Evolutionary conservation across 345 rosid genomes (phyloP), one percentile per base, ranked within the genome.

Genomic region (Arabis hirsuta): DNA sequence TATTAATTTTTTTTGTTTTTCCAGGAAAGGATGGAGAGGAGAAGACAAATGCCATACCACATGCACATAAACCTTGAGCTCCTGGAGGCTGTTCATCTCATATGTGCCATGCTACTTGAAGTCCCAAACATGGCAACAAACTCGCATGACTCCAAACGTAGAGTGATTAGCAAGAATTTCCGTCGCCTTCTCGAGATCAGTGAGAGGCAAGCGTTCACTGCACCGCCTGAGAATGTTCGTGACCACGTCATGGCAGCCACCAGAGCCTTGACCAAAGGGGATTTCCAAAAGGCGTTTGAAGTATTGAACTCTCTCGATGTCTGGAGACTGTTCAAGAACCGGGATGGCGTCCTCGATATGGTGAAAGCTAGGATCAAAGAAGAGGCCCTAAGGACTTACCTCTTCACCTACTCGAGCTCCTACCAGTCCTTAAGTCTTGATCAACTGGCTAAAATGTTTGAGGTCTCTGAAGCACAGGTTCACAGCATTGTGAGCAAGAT

Each of bases 61-160:
- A 90, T 93, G 98, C 98, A 93, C 86, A 80, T 93, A 56, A 93
- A 93, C 82, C 96, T 90, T 8, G 98, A 93, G 81, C 97, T 90
- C 55, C 80, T 93, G 34, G 98, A 93, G 76, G 91, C 98, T 57
- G 93, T 89, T 48, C 97, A 93, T 68, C 87, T 93, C 53, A 86
- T 83, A 31, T 82, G 97, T 76, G 97, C 98, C 57, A 90, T 93
- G 97, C 90, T 93, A 36, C 90, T 93, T 54, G 98, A 93, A 81
- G 98, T 92, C 47, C 93, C 98, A 29, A 86, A 86, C 85, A 88
- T 90, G 89, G 96, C 97, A 14, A 96, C 91, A 66, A 84, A 85
- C 81, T 82, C 71, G 19, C 86, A 80, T 42, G 91, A 88, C 62
- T 81, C 84, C 27, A 88, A 84, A 67, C 84, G 85, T 67, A 86